Evolutionary conservation across 2,329 filamentous ascomycete genomes (phyloP).

Genomic region (Ceratocystis eucalypticola): DNA sequence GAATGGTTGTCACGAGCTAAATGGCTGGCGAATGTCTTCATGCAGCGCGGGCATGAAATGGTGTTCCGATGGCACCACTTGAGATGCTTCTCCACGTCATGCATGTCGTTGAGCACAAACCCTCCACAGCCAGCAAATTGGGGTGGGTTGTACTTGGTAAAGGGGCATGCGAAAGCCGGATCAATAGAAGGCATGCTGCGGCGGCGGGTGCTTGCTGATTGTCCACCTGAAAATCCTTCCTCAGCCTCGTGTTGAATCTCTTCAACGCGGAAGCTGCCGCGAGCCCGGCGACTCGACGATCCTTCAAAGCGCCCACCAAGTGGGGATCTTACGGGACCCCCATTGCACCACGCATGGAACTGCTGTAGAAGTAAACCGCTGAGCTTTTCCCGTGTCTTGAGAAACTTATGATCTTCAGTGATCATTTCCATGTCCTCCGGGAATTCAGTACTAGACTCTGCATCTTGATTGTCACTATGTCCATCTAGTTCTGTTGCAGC

Average conservation of each 20-base stretch:
- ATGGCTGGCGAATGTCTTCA: conserved; percentile 14
- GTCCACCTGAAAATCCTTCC: background rate
- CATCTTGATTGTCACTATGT: conserved; percentile 4
- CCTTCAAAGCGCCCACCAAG: background rate
- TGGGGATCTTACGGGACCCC: conserved; percentile 3
- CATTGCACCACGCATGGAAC: background rate
- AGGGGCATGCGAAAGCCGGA: conserved; percentile 15
- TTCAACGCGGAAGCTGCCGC: conserved; percentile 13
- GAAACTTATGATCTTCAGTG: background rate
- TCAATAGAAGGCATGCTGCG: conserved; percentile 2
- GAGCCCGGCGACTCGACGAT: background rate
- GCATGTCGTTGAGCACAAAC: conserved; percentile 13
- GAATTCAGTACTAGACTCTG: background rate
- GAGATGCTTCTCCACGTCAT: conserved; percentile 10
- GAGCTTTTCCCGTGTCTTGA: conserved; percentile 6
- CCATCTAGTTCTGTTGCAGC: conserved; percentile 9
- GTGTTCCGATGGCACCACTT: conserved; percentile 18
- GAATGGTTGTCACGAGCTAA: conserved; percentile 10
- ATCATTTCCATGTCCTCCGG: conserved; percentile 13
- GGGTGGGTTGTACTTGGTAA: conserved; percentile 10
- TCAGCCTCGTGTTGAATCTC: conserved; percentile 5
- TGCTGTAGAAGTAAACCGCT: background rate
- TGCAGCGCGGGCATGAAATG: conserved; percentile 15
- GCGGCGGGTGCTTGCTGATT: conserved; percentile 7
- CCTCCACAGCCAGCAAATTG: conserved; percentile 16